Evolutionary conservation across 2,329 filamentous ascomycete genomes (phyloP), one percentile per base, ranked within the genome.

Genomic region (Chalara sp.): DNA sequence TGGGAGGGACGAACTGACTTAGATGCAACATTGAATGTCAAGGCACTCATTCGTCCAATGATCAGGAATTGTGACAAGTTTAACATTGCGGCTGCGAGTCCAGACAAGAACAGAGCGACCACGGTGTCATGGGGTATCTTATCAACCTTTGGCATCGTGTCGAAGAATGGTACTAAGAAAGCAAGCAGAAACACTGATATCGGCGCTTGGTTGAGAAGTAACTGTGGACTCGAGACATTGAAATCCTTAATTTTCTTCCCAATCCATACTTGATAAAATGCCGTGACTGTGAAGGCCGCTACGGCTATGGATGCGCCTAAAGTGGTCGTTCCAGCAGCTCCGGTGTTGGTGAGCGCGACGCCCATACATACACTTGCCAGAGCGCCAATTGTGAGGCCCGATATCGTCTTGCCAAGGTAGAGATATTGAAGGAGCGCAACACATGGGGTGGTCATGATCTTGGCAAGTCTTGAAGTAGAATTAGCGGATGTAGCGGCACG

Each of bases 241-340:
- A 73, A 72, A 55, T 73, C 71, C 50, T 69, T 67, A 50, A 73
- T 72, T 60, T 73, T 73, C 66, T 73, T 73, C 55, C 70, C 71
- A 51, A 73, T 73, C 71, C 71, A 73, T 44, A 73, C 72, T 58
- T 73, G 70, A 53, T 73, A 73, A 44, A 73, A 68, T 1, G 70
- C 71, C 6, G 71, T 73, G 2, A 70, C 68, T 50, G 66, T 68
- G 54, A 73, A 73, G 6, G 71, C 71, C 33, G 69, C 59, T 4
- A 67, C 65, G 1, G 71, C 71, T 51, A 72, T 67, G 10, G 71
- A 68, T 29, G 69, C 67, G 30, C 71, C 71, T 10, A 70, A 62
- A n/a, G 66, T 63, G 6, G 67, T 71, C 0, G 56, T 61, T 50
- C 67, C 69, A 40, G 69, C 63, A 1, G 65, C 64, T 30, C 65